A percentile compares a stretch with the other conserved stretches of the same genome.
These are phyloP conservation scores for Aspergillus panamensis DNA, from an alignment of 495 filamentous ascomycete species.

Conservation along the genomic window DNA sequence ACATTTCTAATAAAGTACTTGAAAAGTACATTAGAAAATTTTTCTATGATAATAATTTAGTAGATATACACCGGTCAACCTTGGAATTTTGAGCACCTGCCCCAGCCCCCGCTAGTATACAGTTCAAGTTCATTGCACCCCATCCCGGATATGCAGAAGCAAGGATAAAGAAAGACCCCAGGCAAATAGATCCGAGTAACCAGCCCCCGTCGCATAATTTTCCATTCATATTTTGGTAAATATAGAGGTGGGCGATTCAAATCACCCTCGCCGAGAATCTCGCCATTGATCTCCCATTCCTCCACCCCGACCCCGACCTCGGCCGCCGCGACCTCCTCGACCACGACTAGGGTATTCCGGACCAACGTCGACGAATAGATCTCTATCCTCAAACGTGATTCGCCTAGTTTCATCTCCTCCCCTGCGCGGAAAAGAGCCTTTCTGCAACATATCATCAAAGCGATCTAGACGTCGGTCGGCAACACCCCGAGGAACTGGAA, in stretches of 20 bases:
- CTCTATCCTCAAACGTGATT: conserved; percentile 74
- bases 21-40: too few relatives aligned
- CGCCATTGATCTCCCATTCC: conserved; percentile 34
- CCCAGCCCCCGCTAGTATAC: too few relatives aligned
- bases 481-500: conserved; percentile 47
- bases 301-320: conserved; percentile 36
- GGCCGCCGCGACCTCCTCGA: conserved; percentile 32
- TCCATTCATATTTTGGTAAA: neutral
- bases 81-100: too few relatives aligned
- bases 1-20: too few relatives aligned
- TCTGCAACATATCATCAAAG: conserved; percentile 51
- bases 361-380: conserved; percentile 69
- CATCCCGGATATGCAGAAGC: too few relatives aligned
- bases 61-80: too few relatives aligned
- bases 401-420: conserved; percentile 64
- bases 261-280: conserved; percentile 24
- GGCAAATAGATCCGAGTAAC: neutral
- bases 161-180: neutral
- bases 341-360: conserved; percentile 53
- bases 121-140: too few relatives aligned
- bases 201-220: neutral
- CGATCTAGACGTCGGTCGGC: conserved; percentile 63
- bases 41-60: too few relatives aligned
- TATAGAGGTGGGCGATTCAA: neutral
- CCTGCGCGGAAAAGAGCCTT: conserved; percentile 43